These are phyloP conservation scores for Colletotrichum sp. DNA, from an alignment of 2,329 filamentous ascomycete species.

Conservation along the genomic window DNA sequence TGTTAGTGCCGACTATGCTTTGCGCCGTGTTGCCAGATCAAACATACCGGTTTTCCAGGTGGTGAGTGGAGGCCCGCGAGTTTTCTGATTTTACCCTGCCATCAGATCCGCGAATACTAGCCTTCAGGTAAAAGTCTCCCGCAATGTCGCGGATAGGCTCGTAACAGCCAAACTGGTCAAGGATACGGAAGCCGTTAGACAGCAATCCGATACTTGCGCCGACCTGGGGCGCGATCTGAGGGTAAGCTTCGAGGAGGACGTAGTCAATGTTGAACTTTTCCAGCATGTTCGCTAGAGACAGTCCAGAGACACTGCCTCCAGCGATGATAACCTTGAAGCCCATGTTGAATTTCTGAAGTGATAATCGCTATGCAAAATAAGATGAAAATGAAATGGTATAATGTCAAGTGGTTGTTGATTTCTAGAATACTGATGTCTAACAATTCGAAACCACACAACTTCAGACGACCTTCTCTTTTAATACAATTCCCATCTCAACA, in stretches of 20 bases:
- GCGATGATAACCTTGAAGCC: constrained; percentile 48
- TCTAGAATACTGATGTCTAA: not conserved
- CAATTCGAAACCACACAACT: not conserved
- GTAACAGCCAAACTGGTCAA: constrained; percentile 51
- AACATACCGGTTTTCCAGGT: constrained; percentile 1
- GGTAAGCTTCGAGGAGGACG: constrained; percentile 49
- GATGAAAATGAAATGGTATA: fast-evolving
- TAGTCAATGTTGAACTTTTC: constrained; percentile 52
- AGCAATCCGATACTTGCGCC: constrained; percentile 53
- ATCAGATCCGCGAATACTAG: not conserved
- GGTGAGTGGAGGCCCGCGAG: not conserved
- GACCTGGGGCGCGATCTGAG: constrained; percentile 45
- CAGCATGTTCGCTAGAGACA: constrained; percentile 39
- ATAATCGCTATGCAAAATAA: not conserved
- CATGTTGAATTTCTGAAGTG: not conserved
- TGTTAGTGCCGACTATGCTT: not conserved
- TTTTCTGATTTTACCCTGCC: constrained; percentile 23
- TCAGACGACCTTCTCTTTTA: not conserved
- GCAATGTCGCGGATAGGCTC: constrained; percentile 28
- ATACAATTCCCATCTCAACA: not conserved
- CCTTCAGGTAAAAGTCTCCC: constrained; percentile 7
- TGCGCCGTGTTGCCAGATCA: fast-evolving
- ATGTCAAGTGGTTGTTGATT: not conserved
- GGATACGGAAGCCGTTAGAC: constrained; percentile 45
- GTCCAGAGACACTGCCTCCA: constrained; percentile 53